Percentiles rank a stretch among this genome's conserved stretches.
Conservation (phyloP, 2,329 filamentous ascomycete species). For the Colletotrichum australisinense region DNA sequence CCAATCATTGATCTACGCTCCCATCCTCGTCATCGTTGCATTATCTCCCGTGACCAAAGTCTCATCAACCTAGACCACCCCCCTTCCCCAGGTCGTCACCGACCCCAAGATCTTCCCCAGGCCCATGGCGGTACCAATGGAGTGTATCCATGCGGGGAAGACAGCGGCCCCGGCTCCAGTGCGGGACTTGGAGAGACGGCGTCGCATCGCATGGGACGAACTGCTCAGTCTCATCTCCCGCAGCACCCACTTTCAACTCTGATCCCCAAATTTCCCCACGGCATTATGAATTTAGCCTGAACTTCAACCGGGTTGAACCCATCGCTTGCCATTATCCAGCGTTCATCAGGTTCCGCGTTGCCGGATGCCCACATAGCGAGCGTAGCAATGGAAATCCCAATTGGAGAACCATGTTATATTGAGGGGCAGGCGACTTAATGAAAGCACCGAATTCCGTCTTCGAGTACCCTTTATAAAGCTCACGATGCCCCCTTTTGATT, state of each 20-base stretch:
- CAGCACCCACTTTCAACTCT: slow-evolving; percentile 3
- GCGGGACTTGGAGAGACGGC: slow-evolving; percentile 17
- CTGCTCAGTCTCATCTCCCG: slow-evolving; percentile 29
- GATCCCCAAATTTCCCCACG: slow-evolving; percentile 4
- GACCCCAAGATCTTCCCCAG: slow-evolving; percentile 11
- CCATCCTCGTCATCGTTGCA: neutral
- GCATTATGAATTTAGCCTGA: slow-evolving; percentile 32
- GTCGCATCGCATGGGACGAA: slow-evolving; percentile 32
- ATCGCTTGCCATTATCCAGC: neutral
- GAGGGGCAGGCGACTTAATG: slow-evolving; percentile 25
- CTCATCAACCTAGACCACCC: neutral
- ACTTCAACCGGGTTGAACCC: slow-evolving; percentile 16
- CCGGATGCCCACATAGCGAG: slow-evolving; percentile 23
- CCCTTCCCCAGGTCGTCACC: neutral
- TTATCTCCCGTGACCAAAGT: slow-evolving; percentile 13
- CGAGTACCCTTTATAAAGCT: neutral
- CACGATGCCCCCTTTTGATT: neutral
- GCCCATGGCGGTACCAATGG: neutral
- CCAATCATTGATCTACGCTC: slow-evolving; percentile 4
- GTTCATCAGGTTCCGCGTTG: slow-evolving; percentile 15
- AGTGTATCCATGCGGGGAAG: slow-evolving; percentile 18
- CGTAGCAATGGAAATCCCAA: neutral
- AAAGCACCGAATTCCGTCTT: neutral
- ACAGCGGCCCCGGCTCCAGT: neutral
- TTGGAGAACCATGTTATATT: slow-evolving; percentile 5